phyloP scores from a whole-genome alignment of 345 rosid species.

The Eucalyptus regnans region DNA sequence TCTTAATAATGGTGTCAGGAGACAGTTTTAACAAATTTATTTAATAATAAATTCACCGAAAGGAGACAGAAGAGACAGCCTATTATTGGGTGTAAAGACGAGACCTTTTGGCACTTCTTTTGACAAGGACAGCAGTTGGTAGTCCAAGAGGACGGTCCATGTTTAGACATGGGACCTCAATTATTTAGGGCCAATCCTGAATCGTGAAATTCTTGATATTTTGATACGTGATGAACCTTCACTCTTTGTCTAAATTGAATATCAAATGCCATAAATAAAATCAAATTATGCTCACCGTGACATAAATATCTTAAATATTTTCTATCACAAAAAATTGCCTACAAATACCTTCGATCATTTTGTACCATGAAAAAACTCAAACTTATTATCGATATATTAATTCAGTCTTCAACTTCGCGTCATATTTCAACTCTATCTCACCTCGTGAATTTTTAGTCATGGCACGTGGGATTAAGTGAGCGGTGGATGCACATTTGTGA shows the following conservation, averaged over 20 bases:
- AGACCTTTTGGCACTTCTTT: not conserved
- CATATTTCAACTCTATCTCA: too few species aligned
- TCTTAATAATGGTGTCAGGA: not conserved
- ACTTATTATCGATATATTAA: accelerated
- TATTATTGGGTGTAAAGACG: not conserved
- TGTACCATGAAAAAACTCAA: accelerated
- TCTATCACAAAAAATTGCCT: accelerated
- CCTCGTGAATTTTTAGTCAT: accelerated
- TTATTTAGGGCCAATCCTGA: not conserved
- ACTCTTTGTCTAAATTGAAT: not conserved
- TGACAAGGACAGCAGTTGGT: not conserved
- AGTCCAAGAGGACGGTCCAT: not conserved
- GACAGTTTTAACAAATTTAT: not conserved
- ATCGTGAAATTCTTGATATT: not conserved
- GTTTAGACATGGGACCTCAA: not conserved
- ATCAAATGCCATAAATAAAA: not conserved
- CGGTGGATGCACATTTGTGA: too few species aligned
- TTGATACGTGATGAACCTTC: too few species aligned
- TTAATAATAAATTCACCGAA: not conserved
- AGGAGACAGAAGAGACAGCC: not conserved
- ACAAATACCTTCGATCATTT: accelerated
- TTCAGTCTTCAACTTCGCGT: accelerated
- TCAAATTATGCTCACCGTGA: too few species aligned
- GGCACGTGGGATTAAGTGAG: too few species aligned
- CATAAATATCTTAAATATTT: accelerated